A percentile compares a stretch with the other conserved stretches of the same genome.
phyloP scores from a whole-genome alignment of 208 protist species.

The Kentomonas sorsogonicus region DNA sequence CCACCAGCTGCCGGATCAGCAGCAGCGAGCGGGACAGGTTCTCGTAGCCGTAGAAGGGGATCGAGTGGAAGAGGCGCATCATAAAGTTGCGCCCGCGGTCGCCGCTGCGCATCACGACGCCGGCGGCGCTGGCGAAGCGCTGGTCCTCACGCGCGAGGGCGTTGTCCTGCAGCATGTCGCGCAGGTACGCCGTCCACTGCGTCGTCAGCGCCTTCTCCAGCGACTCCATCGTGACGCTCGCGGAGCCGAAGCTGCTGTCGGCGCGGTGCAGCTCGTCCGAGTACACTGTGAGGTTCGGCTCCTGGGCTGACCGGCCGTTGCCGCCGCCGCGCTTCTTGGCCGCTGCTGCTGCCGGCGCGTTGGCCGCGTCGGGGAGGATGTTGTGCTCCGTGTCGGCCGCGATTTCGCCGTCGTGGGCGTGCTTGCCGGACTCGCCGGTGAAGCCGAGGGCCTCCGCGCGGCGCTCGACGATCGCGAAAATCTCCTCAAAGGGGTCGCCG shows the following conservation, averaged over 20 bases:
- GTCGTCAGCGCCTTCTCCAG: conserved; percentile 14
- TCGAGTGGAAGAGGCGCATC: conserved; percentile 20
- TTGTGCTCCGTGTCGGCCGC: too few species aligned
- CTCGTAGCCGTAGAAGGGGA: conserved; percentile 20
- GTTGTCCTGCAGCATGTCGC: conserved; percentile 8
- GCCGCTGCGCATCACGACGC: conserved; percentile 35
- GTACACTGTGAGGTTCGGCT: too few species aligned
- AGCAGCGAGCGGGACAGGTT: conserved; percentile 20
- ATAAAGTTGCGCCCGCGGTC: conserved; percentile 33
- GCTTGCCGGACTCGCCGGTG: too few species aligned
- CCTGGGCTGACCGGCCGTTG: too few species aligned
- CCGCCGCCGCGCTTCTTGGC: too few species aligned
- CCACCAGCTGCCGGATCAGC: conserved; percentile 36
- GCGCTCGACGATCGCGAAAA: conserved; percentile 11
- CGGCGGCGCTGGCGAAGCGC: conserved; percentile 24
- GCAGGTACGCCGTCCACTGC: conserved; percentile 10
- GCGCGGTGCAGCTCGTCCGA: too few species aligned
- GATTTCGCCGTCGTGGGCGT: too few species aligned
- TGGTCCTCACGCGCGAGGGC: conserved; percentile 16
- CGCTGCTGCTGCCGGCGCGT: neutral
- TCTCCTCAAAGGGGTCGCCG: conserved; percentile 16
- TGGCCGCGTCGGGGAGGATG: neutral
- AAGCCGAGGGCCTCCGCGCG: neutral
- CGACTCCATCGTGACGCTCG: too few species aligned
- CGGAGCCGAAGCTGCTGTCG: too few species aligned